Evolutionary conservation across 2,329 filamentous ascomycete species (phyloP).

Genomic region (Botryotinia convoluta): DNA sequence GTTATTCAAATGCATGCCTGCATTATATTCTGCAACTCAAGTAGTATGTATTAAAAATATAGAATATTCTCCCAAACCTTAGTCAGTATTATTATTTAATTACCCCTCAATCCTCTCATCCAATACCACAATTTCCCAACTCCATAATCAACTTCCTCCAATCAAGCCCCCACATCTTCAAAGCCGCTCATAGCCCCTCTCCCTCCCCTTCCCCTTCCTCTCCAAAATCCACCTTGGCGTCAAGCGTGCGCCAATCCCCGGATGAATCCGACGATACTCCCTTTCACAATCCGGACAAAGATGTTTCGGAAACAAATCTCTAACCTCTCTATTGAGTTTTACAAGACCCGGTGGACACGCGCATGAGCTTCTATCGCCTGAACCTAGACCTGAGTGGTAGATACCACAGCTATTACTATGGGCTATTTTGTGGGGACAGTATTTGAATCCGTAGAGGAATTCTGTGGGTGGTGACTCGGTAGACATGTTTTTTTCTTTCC

Average conservation of each 20-base stretch:
- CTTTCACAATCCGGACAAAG: not conserved
- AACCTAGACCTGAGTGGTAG: not conserved
- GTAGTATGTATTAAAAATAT: not conserved
- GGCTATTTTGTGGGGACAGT: not conserved
- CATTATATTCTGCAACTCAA: not conserved
- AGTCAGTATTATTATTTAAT: rapidly evolving
- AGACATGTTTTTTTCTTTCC: not conserved
- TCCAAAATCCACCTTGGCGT: not conserved
- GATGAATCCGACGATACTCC: not conserved
- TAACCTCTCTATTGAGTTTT: not conserved
- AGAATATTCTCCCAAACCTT: not conserved
- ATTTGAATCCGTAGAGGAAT: not conserved
- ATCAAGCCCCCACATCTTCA: not conserved
- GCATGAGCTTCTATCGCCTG: not conserved
- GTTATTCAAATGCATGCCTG: too few relatives aligned
- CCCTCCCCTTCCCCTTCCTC: not conserved
- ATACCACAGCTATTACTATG: not conserved
- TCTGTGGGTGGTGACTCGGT: not conserved
- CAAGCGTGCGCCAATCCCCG: not conserved
- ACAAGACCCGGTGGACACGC: not conserved
- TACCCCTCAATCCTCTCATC: not conserved
- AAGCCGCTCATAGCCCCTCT: not conserved
- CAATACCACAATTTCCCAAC: not conserved
- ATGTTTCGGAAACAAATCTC: not conserved
- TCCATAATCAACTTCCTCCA: too few relatives aligned